Evolutionary conservation across 352 stramenopile genomes (phyloP).

Genomic region (Pythium guiyangense): DNA sequence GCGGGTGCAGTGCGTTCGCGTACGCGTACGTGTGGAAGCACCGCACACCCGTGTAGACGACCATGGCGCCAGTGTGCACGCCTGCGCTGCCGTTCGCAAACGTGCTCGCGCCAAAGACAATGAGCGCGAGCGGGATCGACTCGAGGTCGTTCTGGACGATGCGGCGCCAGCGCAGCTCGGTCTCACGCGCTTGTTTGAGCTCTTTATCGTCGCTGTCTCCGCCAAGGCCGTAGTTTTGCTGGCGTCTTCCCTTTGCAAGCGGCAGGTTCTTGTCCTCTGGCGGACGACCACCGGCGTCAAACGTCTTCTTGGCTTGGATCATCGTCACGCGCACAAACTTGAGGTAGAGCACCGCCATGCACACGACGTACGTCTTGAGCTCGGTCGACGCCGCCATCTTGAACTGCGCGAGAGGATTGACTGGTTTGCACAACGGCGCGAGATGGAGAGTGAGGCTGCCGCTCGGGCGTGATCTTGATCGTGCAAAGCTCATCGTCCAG

Average conservation of each 20-base stretch:
- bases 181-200: constrained; percentile 24
- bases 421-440: too few relatives aligned
- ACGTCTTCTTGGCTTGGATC: constrained; percentile 57
- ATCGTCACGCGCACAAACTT: constrained; percentile 60
- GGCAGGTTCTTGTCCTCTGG: too few relatives aligned
- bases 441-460: too few relatives aligned
- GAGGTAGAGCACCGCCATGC: constrained; percentile 56
- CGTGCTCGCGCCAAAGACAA: constrained; percentile 41
- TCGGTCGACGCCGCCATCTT: constrained; percentile 11
- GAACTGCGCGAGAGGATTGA: not conserved
- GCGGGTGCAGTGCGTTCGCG: constrained; percentile 27
- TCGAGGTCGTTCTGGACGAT: constrained; percentile 63
- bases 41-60: too few relatives aligned
- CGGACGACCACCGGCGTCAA: constrained; percentile 35
- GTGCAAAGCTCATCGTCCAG: too few relatives aligned
- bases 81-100: too few relatives aligned
- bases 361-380: constrained; percentile 54
- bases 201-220: constrained; percentile 24
- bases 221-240: too few relatives aligned
- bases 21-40: constrained; percentile 38
- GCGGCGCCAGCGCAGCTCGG: constrained; percentile 40
- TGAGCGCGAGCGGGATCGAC: constrained; percentile 49
- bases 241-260: too few relatives aligned
- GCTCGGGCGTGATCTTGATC: too few relatives aligned
- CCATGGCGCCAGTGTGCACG: too few relatives aligned